These are phyloP conservation scores for Mayamaea pseudoterrestris DNA, from an alignment of 108 stramenopile genomes.

Conservation along the genomic window DNA sequence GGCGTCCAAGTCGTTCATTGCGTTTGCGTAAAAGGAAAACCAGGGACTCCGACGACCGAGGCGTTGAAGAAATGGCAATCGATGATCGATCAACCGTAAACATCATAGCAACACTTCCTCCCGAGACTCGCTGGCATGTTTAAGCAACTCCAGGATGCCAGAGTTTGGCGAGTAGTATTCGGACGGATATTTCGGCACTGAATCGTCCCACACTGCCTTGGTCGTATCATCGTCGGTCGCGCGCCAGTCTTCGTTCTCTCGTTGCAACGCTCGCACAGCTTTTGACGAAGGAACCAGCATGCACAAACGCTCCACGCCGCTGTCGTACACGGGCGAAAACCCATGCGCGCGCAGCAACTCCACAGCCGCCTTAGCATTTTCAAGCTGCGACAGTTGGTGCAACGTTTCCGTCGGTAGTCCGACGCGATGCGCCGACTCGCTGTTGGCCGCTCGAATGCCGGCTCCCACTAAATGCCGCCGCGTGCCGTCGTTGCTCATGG, in stretches of 20 bases:
- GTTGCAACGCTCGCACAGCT: no score
- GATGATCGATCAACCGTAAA: no score
- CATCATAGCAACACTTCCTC: no score
- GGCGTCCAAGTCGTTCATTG: no score
- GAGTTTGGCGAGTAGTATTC: slow-evolving; percentile 13
- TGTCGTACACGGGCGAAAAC: slow-evolving; percentile 11
- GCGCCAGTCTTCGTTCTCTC: no score
- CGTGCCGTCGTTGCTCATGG: slow-evolving; percentile 15
- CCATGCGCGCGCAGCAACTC: background rate
- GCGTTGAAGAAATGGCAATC: no score
- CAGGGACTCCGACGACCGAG: no score
- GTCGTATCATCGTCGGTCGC: background rate
- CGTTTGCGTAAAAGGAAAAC: no score
- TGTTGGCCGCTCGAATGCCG: background rate
- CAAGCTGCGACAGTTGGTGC: background rate
- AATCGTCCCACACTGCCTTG: slow-evolving; percentile 5
- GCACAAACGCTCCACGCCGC: slow-evolving; percentile 18
- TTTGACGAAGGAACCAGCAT: background rate
- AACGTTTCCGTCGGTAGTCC: background rate
- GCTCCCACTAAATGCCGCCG: slow-evolving; percentile 12
- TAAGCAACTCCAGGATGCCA: slow-evolving; percentile 13
- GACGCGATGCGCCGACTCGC: background rate
- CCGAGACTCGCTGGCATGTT: no score
- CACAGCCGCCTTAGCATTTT: background rate
- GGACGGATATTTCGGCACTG: slow-evolving; percentile 10